Conservation (phyloP, 176 grass and related monocot species). For the Musa acuminata region DNA sequence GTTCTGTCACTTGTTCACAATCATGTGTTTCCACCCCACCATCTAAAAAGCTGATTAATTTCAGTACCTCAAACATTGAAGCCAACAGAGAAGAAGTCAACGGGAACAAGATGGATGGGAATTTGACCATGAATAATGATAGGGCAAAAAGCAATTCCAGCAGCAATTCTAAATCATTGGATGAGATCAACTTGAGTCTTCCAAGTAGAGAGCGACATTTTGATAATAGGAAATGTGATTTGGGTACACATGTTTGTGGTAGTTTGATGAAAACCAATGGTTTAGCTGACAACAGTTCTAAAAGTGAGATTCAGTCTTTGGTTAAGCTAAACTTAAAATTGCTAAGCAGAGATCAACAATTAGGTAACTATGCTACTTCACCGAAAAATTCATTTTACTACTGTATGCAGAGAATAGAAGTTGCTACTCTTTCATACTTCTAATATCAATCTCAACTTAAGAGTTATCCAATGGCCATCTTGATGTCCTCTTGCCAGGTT, state of each 20-base stretch:
- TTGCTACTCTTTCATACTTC: neutral
- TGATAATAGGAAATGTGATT: conserved; percentile 10
- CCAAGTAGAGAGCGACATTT: neutral
- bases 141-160: conserved; percentile 9
- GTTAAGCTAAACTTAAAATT: conserved; percentile 45
- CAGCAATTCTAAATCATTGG: neutral
- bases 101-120: neutral
- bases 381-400: neutral
- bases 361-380: conserved; percentile 12
- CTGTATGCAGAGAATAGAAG: neutral
- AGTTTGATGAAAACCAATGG: conserved; percentile 24
- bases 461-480: neutral
- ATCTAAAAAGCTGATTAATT: neutral
- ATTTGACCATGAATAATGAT: neutral
- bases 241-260: conserved; percentile 13
- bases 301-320: conserved; percentile 50
- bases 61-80: neutral
- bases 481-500: neutral
- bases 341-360: conserved; percentile 55
- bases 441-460: neutral
- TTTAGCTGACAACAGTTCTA: conserved; percentile 28
- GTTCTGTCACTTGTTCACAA: neutral
- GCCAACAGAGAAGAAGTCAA: neutral
- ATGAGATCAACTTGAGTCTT: conserved; percentile 17
- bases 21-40: neutral